Base-by-base conservation (phyloP, 108 stramenopile species). In the Skeletonema costatum region DNA sequence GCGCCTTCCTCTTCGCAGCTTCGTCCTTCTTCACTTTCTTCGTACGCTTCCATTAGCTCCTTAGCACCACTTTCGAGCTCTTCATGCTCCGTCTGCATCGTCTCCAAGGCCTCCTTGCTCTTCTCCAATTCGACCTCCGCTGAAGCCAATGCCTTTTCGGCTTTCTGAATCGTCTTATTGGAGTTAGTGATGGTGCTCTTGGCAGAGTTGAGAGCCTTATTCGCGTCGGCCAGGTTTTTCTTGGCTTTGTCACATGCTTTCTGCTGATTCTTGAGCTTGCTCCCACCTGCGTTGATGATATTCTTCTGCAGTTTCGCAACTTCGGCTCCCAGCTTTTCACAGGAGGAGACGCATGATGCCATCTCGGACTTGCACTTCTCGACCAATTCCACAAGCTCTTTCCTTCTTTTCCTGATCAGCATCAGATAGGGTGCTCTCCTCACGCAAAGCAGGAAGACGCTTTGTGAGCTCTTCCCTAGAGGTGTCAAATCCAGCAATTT, bases 281-380 rank as follows among this genome's bases (percentile, higher is more conserved):
- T 73, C 21, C 98, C 97, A 32, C 98, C 99, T 53, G 95, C 94
- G 60, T 97, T 93, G 33, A 97, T 64, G 72, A 98, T 97, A 16
- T 77, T 75, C 32, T 93, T 87, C 73, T 98, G 98, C 16, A 98
- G 75, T 13, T 89, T 87, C 21, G 91, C 83, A 5, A 98, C 95
- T 48, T 91, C 90, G 0, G 60, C 74, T 71, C 94, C 93, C 10
- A 94, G 74, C 71, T 89, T 80, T 14, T 80, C 71, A n/a, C 93
- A 91, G 25, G 77, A 79, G 25, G 84, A 73, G 30, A 81, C 85
- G 72, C 93, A 94, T 19, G 85, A 86, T 35, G 81, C 81, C 92
- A 96, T 89, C 16, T 94, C 91, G 5, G 70, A 68, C 76, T 94
- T 89, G 83, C 91, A 92, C 25, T 82, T 74, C 25, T 86, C 84